Percentiles rank a stretch among this genome's conserved stretches.
Conservation (phyloP, 371 early-diverging fungal species). For the Saksenaea vasiformis region DNA sequence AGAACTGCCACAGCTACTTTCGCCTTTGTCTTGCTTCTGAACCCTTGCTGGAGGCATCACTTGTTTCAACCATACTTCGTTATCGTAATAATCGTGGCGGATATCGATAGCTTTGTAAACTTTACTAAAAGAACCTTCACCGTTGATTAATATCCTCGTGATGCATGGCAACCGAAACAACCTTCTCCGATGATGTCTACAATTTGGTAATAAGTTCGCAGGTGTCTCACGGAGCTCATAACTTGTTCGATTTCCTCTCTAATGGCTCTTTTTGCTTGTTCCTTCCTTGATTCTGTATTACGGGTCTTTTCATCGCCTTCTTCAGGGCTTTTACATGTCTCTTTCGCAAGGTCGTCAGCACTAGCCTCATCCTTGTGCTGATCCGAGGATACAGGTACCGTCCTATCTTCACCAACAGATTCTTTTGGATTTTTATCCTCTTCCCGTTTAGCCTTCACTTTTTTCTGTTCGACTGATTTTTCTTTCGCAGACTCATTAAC, state of each 20-base stretch:
- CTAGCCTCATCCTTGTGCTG: no score
- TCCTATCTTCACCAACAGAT: no score
- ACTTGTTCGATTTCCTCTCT: neutral
- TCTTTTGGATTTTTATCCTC: no score
- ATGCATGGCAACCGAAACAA: slow-evolving; percentile 9
- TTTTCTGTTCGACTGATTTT: no score
- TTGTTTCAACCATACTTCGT: slow-evolving; percentile 56
- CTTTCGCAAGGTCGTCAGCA: neutral
- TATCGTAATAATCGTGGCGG: slow-evolving; percentile 67
- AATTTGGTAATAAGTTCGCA: slow-evolving; percentile 63
- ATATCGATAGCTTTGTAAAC: slow-evolving; percentile 95
- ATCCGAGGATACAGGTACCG: no score
- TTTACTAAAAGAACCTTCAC: slow-evolving; percentile 86
- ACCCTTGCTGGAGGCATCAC: neutral
- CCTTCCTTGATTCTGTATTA: neutral
- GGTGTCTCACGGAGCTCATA: slow-evolving; percentile 38
- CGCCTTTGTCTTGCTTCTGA: slow-evolving; percentile 8
- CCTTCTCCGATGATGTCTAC: slow-evolving; percentile 82
- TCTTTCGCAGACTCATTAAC: no score
- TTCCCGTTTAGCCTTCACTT: no score
- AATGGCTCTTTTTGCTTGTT: neutral
- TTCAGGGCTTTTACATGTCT: neutral
- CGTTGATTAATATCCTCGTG: neutral
- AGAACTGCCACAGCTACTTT: neutral
- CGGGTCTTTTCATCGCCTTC: neutral